phyloP scores from a whole-genome alignment of 345 rosid species.

The Aquilaria yunnanensis region DNA sequence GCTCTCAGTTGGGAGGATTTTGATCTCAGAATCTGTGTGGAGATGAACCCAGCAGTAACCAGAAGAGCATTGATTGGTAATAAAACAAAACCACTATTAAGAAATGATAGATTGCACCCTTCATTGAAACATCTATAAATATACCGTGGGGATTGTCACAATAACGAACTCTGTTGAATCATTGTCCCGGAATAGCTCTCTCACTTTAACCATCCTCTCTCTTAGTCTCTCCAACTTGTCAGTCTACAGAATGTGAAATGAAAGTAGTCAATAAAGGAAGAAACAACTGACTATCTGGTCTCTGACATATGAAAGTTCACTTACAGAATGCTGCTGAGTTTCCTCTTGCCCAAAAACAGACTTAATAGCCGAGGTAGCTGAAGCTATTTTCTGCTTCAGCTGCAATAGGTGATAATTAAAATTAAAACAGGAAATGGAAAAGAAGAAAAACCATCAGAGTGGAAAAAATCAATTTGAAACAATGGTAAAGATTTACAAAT shows the following conservation, averaged over 20 bases:
- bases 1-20: too few species aligned
- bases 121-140: too few species aligned
- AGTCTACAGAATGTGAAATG: slow-evolving; percentile 33
- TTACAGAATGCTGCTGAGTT: slow-evolving; percentile 55
- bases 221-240: slow-evolving; percentile 82
- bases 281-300: slow-evolving; percentile 10
- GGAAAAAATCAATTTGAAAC: neutral
- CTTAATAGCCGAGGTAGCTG: slow-evolving; percentile 96
- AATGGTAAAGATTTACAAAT: neutral
- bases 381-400: slow-evolving; percentile 87
- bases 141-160: slow-evolving; percentile 93
- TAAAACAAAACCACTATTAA: too few species aligned
- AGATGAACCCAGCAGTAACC: too few species aligned
- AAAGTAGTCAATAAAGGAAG: neutral
- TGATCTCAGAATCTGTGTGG: too few species aligned
- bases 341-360: slow-evolving; percentile 86
- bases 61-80: too few species aligned
- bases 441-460: neutral
- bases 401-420: slow-evolving; percentile 21
- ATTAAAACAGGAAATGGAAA: neutral
- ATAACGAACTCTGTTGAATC: slow-evolving; percentile 94
- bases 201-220: slow-evolving; percentile 97
- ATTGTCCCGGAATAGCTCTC: slow-evolving; percentile 87
- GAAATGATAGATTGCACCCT: too few species aligned
- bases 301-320: slow-evolving; percentile 24